Evolutionary conservation across 1,139 yeast species (phyloP), one percentile per base, ranked within the genome.

Genomic region (Diutina scorzettiae): DNA sequence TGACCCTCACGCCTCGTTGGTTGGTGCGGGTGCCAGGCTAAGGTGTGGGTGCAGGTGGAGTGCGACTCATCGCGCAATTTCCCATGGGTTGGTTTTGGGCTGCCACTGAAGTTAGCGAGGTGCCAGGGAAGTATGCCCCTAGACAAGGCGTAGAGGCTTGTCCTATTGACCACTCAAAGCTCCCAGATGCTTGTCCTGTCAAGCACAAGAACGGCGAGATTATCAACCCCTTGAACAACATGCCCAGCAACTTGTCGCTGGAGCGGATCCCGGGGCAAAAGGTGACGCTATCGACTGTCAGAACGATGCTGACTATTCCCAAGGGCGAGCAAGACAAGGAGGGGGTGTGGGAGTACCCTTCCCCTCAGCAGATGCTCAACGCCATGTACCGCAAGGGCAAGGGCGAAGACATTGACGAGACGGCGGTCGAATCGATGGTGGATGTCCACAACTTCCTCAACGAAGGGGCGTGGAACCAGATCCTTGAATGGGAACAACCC

Each of bases 381-480:
- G 99, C 99, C 21, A 91, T 91, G 97, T 65, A 87, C 37, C 76
- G 91, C 49, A 91, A 91, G 62, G 96, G 96, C 12, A 87, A 87
- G 54, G 85, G 80, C 25, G 81, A 82, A 40, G 85, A 78, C 21
- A 74, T 91, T 33, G 93, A 93, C 2, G 97, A 87, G 58, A 96
- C 86, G 48, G 96, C 96, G 0, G 96, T 91, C 5, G 96, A 85
- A 51, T 75, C 87, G 42, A 93, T 93, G 99, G 98, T 93, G 29
- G 93, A 82, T 48, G 95, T 91, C 40, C 99, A 93, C 61, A 93
- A 93, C 59, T 91, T 89, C 56, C 64, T 93, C 51, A 93, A 93
- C 59, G 99, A 93, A 60, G 96, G 96, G 11, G 97, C 97, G 7
- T 93, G 99, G 99, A 76, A 76, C 51, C 96, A 93, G 58, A 87